Evolutionary conservation across 768 basidiomycete genomes (phyloP).

Genomic region (Candolleomyces aberdarensis): DNA sequence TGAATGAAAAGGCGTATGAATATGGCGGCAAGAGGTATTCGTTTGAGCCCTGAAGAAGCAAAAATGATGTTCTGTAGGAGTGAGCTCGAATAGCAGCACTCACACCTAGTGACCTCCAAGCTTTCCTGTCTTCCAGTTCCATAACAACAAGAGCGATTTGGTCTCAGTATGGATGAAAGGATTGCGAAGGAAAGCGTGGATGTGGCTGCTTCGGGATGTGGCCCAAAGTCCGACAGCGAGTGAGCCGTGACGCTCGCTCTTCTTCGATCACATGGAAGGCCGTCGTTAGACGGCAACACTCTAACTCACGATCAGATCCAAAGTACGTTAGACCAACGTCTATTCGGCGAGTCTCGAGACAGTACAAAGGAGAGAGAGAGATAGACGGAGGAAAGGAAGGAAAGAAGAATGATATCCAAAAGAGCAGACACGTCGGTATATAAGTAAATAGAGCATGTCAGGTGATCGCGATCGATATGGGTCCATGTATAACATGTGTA

Average conservation of each 20-base stretch:
- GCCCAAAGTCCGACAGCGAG: conserved; percentile 37
- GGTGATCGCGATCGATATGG: no score
- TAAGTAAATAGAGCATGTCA: no score
- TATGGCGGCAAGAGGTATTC: conserved; percentile 18
- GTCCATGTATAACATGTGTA: no score
- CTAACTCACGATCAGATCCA: no score
- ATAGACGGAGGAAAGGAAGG: no score
- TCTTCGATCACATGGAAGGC: conserved; percentile 2
- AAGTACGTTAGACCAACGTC: no score
- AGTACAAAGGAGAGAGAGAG: no score
- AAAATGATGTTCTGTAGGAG: neutral
- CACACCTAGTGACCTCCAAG: conserved; percentile 43
- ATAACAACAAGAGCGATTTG: conserved; percentile 36
- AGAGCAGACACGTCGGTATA: no score
- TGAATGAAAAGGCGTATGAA: conserved; percentile 45
- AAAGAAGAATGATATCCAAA: no score
- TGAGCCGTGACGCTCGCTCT: conserved; percentile 34
- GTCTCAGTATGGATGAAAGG: conserved; percentile 29
- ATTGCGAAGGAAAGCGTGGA: conserved; percentile 24
- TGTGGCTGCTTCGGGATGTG: conserved; percentile 39
- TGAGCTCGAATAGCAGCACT: conserved; percentile 14
- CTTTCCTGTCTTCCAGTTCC: conserved; percentile 51
- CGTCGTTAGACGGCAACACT: no score
- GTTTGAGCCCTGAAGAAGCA: conserved; percentile 25
- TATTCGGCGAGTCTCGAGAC: no score